Evolutionary conservation across 2,329 filamentous ascomycete genomes (phyloP), one percentile per base, ranked within the genome.

Genomic region (Lecanicillium sp.): DNA sequence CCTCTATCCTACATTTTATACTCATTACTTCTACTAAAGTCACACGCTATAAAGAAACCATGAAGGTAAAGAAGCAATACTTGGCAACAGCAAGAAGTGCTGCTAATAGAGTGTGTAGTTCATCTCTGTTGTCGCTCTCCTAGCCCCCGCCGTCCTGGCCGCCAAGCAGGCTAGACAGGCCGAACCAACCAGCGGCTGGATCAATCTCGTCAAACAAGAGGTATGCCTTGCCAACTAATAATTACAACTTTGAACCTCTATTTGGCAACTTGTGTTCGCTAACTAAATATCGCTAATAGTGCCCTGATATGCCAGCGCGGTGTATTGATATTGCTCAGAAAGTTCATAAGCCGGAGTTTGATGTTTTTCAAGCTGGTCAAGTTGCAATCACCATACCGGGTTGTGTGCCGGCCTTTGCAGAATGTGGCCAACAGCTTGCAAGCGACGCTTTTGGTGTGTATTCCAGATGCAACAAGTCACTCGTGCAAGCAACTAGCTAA

Each of bases 271-370:
- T 34, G 17, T 19, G 17, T 34, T 34, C 13, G 32, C 32, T 34
- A 20, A 34, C 32, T 34, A 19, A 34, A 34, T 19, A 34, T 34
- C 32, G 32, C 32, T 19, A 34, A 34, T 34, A 34, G 32, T 34
- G 32, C 32, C 15, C 32, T 34, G 32, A 18, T 34, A 22, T 34
- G 32, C 32, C 32, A 34, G 32, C 11, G 15, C 32, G 18, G 32
- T 34, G 32, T 14, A 19, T 34, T 22, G 32, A 34, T 34, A 34
- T 34, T 34, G 32, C 32, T 20, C 13, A 34, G 32, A 22, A 20
- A 13, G 32, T 34, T 20, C 32, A 34, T 20, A 12, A 19, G 32
- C 32, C 32, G 15, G n/a, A 14, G 12, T 34, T 34, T 34, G 12
- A 22, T 22, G 5, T 9, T 7, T n/a, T 19, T 19, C 6, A 18